phyloP scores from a whole-genome alignment of 1,284 basidiomycete species.

The Trichosporon sp. region DNA sequence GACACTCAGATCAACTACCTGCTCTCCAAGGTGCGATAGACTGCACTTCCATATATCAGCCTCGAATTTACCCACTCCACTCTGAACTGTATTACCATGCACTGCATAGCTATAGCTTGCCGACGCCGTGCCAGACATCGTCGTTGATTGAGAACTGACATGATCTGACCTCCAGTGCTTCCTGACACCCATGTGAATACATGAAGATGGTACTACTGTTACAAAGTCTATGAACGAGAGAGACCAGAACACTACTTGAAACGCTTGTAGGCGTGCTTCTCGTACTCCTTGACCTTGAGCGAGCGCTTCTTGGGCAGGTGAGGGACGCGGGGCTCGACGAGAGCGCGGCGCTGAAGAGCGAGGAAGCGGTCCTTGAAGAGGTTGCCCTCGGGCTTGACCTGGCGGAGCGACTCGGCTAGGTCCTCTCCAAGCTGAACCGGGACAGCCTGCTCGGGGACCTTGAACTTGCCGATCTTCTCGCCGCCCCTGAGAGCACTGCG shows the following conservation, averaged over 20 bases:
- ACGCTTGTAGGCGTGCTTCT: conserved; percentile 82
- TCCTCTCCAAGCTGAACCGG: conserved; percentile 91
- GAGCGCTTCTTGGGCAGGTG: conserved; percentile 64
- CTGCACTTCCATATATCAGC: background rate
- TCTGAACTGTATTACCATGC: conserved; percentile 1
- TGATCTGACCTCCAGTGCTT: background rate
- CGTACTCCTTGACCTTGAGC: conserved; percentile 65
- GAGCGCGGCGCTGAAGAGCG: conserved; percentile 49
- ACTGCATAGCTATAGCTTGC: background rate
- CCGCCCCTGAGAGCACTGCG: conserved; percentile 52
- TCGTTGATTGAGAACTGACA: no score
- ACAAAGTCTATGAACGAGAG: background rate
- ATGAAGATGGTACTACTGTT: conserved; percentile 2
- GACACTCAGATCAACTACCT: conserved; percentile 19
- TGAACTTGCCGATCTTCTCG: conserved; percentile 68
- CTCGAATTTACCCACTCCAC: background rate
- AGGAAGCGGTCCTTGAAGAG: conserved; percentile 83
- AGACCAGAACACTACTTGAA: conserved; percentile 51
- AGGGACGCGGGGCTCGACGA: conserved; percentile 52
- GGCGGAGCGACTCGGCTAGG: conserved; percentile 75
- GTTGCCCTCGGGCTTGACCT: conserved; percentile 89
- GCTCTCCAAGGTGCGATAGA: conserved; percentile 8
- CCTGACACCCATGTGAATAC: background rate
- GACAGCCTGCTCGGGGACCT: conserved; percentile 62
- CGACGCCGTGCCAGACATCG: no score